Evolutionary conservation across 2,329 filamentous ascomycete genomes (phyloP).

Genomic region (Trichothecium sympodiale): DNA sequence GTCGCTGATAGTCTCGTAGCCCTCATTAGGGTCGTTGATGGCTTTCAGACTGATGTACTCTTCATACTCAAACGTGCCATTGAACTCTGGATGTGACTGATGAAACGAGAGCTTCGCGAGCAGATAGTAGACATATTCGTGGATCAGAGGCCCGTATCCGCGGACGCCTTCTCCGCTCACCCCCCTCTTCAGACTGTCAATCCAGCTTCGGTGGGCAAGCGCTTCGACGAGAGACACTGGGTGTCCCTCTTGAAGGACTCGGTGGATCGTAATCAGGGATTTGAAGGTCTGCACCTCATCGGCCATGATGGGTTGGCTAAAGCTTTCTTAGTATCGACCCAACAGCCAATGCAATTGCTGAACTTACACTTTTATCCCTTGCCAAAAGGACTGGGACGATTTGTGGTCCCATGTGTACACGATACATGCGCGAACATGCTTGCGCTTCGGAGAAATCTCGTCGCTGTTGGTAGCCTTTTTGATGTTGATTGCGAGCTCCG

Average conservation of each 20-base stretch:
- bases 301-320: slow-evolving; percentile 88
- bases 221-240: slow-evolving; percentile 80
- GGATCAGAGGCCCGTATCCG: slow-evolving; percentile 84
- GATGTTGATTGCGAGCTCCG: slow-evolving; percentile 59
- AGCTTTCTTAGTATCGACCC: slow-evolving; percentile 1
- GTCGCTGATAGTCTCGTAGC: slow-evolving; percentile 92
- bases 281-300: slow-evolving; percentile 99
- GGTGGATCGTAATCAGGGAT: slow-evolving; percentile 92
- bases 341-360: slow-evolving; percentile 4
- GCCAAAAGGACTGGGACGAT: slow-evolving; percentile 90
- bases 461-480: slow-evolving; percentile 59
- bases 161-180: slow-evolving; percentile 74
- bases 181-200: slow-evolving; percentile 82
- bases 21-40: slow-evolving; percentile 97
- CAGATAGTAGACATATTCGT: slow-evolving; percentile 93
- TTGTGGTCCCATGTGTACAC: slow-evolving; percentile 99
- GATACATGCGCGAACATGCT: slow-evolving; percentile 96
- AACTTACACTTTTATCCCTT: slow-evolving; percentile 93
- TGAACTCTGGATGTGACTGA: slow-evolving; percentile 93
- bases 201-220: slow-evolving; percentile 78
- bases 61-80: slow-evolving; percentile 97
- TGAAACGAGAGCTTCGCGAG: slow-evolving; percentile 95
- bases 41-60: slow-evolving; percentile 97
- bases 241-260: slow-evolving; percentile 94
- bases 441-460: slow-evolving; percentile 60